A percentile compares a stretch with the other conserved stretches of the same genome.
phyloP scores from a whole-genome alignment of 2,329 filamentous ascomycete genomes.

The Xylariaceae sp. region DNA sequence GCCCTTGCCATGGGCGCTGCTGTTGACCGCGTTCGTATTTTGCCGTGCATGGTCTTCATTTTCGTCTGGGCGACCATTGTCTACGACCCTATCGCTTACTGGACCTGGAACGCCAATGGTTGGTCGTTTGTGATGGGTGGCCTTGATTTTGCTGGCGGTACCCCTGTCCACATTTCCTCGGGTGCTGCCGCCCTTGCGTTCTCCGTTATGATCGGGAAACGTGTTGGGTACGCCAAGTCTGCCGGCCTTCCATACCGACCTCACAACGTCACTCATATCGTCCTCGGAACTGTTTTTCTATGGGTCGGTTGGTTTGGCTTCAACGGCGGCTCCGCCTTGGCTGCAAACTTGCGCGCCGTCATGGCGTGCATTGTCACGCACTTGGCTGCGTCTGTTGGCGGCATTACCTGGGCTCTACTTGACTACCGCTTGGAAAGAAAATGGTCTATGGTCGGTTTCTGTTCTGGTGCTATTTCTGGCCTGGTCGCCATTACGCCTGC shows the following conservation, averaged over 20 bases:
- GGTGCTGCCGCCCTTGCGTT: slow-evolving; percentile 74
- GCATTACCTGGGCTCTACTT: slow-evolving; percentile 80
- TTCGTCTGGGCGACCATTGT: slow-evolving; percentile 74
- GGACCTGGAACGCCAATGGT: slow-evolving; percentile 76
- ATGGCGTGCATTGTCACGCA: slow-evolving; percentile 92
- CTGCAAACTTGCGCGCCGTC: slow-evolving; percentile 81
- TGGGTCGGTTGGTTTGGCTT: slow-evolving; percentile 98
- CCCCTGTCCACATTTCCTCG: slow-evolving; percentile 74
- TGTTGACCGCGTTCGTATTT: slow-evolving; percentile 63
- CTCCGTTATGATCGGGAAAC: slow-evolving; percentile 72
- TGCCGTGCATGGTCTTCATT: slow-evolving; percentile 66
- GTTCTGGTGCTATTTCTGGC: slow-evolving; percentile 84
- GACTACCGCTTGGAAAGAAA: slow-evolving; percentile 92
- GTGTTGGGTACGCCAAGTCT: slow-evolving; percentile 62
- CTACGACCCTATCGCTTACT: slow-evolving; percentile 75
- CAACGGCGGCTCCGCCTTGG: slow-evolving; percentile 83
- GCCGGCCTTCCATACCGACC: slow-evolving; percentile 68
- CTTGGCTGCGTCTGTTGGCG: slow-evolving; percentile 78
- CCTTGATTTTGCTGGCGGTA: slow-evolving; percentile 75
- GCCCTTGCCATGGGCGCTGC: slow-evolving; percentile 63
- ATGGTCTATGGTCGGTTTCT: slow-evolving; percentile 93
- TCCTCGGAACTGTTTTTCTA: slow-evolving; percentile 73
- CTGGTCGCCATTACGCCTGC: slow-evolving; percentile 86
- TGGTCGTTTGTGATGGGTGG: slow-evolving; percentile 71
- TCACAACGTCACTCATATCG: slow-evolving; percentile 74